Evolutionary conservation across 2,329 filamentous ascomycete species (phyloP), one percentile per base, ranked within the genome.

Genomic region (Talaromyces sp.): DNA sequence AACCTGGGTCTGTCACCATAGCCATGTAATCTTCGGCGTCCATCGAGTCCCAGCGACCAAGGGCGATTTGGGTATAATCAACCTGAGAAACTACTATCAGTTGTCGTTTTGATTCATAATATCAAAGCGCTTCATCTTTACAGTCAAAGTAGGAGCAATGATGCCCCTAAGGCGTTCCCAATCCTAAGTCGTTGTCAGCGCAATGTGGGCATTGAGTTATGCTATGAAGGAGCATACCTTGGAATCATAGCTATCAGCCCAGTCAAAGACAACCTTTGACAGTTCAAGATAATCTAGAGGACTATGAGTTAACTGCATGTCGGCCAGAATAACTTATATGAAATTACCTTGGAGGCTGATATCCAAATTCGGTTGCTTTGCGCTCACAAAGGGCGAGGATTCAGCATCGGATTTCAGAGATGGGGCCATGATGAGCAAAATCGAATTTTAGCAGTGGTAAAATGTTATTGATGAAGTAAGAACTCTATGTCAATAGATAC

Each of bases 21-120:
- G 73, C 69, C 70, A 88, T 76, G 75, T 82, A 89, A n/a, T 87
- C 84, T 3, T 83, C 80, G 0, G 84, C 83, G 1, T 83, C 78
- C 84, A 88, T 87, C 56, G 81, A 79, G 56, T 84, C 81, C 85
- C 85, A 88, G 61, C 83, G 72, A 70, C 83, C 83, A 72, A 85
- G 80, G 58, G 85, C 81, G 73, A 88, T 85, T 47, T 82, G 81
- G 57, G 83, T 85, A 82, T 92, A 92, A 80, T 92, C 89, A 68
- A 92, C 83, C 81, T 88, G 73, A 14, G 16, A 18, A 18, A 36
- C 3, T 14, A 23, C 23, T 52, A n/a, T 56, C 31, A 14, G 12
- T 23, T 56, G 10, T 34, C 6, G 31, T 14, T 23, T 47, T 16
- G 30, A 52, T 61, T 30, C 64, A 59, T 18, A 34, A 44, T 30